Base-by-base conservation (phyloP, 2,329 filamentous ascomycete species). In the Herpotrichia juniperi region DNA sequence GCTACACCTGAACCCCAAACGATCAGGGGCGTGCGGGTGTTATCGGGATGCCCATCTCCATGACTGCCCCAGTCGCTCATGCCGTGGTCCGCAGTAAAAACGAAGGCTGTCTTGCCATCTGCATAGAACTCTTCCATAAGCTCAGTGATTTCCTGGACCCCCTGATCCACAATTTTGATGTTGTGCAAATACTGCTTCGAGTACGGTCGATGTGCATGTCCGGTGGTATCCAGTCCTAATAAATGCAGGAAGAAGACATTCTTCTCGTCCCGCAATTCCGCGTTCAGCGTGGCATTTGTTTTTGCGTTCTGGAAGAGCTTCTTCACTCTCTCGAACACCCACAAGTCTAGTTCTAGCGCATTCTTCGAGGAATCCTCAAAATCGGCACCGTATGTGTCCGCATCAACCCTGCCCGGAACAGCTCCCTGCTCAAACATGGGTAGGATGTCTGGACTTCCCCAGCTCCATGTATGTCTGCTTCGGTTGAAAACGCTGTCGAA, bases 51-150 rank as follows among this genome's bases (percentile, higher is more conserved):
- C 7, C 94, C 94, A 72, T 99, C 94, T 31, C 96, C 96, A 72
- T 99, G 96, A 63, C 93, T 97, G n/a, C 96, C 94, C 88, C 90
- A 97, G 74, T 99, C 94, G 68, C 91, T 97, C 94, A 99, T 99
- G 16, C 94, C 94, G 73, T 99, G 94, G 68, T 99, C 94, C 7
- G 94, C 94, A 1, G 96, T 99, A 70, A 99, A 99, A 14, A 99
- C 85, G 71, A 93, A 99, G 0, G 96, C 91, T 0, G 94, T 97
- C 73, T 94, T 87, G 48, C 84, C 88, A 58, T 86, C 85, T 62
- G 78, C 81, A 66, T 97, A 99, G 70, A 97, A 99, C 11, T 88
- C 83, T 30, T 96, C 86, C 44, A 97, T 87, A 48, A 96, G 71
- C 57, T 89, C 82, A 0, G 89, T 88, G 44, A 96, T 88, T 74